Conservation (phyloP, 140 eudicot species). For the Erigeron philadelphicus region DNA sequence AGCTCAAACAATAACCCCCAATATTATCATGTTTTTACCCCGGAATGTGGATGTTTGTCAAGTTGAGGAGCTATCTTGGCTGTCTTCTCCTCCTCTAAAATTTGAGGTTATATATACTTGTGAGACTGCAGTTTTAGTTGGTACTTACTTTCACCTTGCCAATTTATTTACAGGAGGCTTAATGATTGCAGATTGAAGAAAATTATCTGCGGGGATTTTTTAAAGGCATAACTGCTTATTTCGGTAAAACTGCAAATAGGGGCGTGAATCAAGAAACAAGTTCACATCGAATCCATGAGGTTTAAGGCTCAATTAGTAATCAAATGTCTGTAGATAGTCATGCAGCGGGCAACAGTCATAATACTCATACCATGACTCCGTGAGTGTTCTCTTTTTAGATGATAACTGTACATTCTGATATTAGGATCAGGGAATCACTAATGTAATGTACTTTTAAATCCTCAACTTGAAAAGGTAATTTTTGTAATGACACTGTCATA, state of each 20-base stretch:
- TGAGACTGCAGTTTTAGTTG: neutral
- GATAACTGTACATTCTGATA: slow-evolving; percentile 20
- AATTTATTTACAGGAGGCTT: neutral
- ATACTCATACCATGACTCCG: neutral
- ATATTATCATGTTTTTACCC: slow-evolving; percentile 75
- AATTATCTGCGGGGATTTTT: slow-evolving; percentile 39
- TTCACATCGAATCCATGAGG: slow-evolving; percentile 10
- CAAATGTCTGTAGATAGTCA: neutral
- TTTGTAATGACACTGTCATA: too few relatives aligned
- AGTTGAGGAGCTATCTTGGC: slow-evolving; percentile 70
- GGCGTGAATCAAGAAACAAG: slow-evolving; percentile 26
- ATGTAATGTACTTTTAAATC: slow-evolving; percentile 11
- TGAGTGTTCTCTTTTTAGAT: slow-evolving; percentile 21
- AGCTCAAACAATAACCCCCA: slow-evolving; percentile 63
- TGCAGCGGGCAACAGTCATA: slow-evolving; percentile 4
- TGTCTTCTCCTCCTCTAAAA: slow-evolving; percentile 71
- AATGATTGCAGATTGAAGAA: slow-evolving; percentile 53
- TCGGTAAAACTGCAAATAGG: slow-evolving; percentile 45
- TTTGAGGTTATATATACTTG: slow-evolving; percentile 47
- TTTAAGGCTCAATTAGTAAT: slow-evolving; percentile 2
- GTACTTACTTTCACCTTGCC: neutral
- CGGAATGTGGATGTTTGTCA: slow-evolving; percentile 57
- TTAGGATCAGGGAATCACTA: neutral
- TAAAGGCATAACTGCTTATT: slow-evolving; percentile 66
- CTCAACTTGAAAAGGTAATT: too few relatives aligned